Base-by-base conservation (phyloP, 371 early-diverging fungal genomes). In the Fennellomyces sp. region DNA sequence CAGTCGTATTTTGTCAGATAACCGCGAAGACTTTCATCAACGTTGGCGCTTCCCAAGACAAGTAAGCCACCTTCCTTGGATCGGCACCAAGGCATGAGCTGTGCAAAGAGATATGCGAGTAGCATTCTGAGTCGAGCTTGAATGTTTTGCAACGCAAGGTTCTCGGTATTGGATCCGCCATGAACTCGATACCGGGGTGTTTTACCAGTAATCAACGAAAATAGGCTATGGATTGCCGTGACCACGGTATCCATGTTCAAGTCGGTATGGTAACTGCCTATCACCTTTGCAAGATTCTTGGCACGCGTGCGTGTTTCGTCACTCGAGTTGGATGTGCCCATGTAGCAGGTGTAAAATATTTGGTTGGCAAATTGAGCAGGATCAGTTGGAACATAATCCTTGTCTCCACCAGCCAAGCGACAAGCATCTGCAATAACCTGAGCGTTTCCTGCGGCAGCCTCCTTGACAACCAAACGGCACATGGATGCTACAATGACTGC, bases 1-100 rank as follows among this genome's bases (percentile, higher is more conserved):
- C 98, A 97, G 65, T 99, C 98, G 73, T 98, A 98, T 66, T 99
- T 99, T 28, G 99, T 99, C 41, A 97, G 86, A 63, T 99, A 97
- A 2, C 98, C 99, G 45, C 97, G 86, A 51, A 99, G 76, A 60
- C 91, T 89, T 79, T 99, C 98, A 68, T 99, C 99, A 0, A 97
- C 97, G 66, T 99, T 99, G 28, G 97, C 91, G 52, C 94, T 93
- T 27, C 97, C 97, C 47, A 99, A 82, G 0, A 99, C 99, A 28
- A 99, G 84, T 55, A 99, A 68, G 2, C 90, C 85, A 2, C 90
- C 91, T 30, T 63, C 68, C n/a, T 78, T 70, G 27, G 89, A 87
- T 25, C 97, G 88, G 25, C 78, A 80, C 98, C 97, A 97, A 5
- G 93, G 92, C 35, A 99, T 72, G 21, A 98, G 81, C 58, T 97